Conservation (phyloP, 225 moss, liverwort and hornwort species). For the Bryoerythrophyllum caledonicum region DNA sequence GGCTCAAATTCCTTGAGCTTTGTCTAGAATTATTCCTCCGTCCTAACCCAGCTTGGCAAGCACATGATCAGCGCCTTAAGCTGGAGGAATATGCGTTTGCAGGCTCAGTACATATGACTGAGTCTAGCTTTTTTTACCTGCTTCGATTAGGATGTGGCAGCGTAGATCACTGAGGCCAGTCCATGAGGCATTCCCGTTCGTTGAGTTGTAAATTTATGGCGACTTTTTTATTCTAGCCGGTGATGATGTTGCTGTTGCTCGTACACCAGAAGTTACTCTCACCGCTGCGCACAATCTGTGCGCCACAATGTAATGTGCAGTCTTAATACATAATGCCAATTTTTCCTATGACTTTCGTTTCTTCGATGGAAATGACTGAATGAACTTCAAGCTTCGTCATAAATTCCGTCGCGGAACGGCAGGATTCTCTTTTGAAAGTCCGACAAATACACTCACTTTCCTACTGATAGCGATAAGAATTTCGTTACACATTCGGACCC, state of each 20-base stretch:
- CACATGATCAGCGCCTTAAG: background rate
- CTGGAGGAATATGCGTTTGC: background rate
- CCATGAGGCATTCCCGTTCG: background rate
- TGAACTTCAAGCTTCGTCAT: too few relatives aligned
- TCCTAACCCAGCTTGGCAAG: background rate
- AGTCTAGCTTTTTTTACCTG: background rate
- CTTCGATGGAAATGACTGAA: too few relatives aligned
- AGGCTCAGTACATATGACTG: background rate
- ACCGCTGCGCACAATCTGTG: too few relatives aligned
- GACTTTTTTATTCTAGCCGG: background rate
- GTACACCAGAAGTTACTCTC: background rate
- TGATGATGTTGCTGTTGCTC: background rate
- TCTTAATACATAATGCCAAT: too few relatives aligned
- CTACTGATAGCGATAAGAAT: too few relatives aligned
- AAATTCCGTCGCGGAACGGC: too few relatives aligned
- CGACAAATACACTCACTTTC: too few relatives aligned
- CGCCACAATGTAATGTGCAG: too few relatives aligned
- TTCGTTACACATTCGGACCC: too few relatives aligned
- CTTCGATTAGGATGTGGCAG: background rate
- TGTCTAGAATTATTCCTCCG: background rate
- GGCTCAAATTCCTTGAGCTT: background rate
- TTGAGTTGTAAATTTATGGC: slow-evolving; percentile 18
- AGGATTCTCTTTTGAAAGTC: too few relatives aligned
- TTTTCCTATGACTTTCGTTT: too few relatives aligned
- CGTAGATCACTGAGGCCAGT: background rate